Evolutionary conservation across 78 protist genomes (phyloP).

Genomic region (Salpingoeca rosetta): DNA sequence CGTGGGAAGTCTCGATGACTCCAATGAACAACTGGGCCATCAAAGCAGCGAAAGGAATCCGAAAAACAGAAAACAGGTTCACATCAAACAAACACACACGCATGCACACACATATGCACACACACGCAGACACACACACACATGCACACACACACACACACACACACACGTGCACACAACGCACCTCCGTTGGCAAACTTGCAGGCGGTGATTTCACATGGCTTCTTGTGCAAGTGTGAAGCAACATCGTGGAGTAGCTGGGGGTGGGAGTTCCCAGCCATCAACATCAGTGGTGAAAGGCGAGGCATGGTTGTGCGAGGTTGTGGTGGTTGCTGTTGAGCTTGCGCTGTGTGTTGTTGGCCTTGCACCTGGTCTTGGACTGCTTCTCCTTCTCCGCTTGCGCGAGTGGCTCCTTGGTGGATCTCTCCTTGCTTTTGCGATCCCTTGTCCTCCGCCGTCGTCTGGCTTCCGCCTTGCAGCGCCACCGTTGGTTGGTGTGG

Average conservation of each 20-base stretch:
- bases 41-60: not conserved
- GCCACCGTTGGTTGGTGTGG: too few species aligned
- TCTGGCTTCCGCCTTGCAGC: too few species aligned
- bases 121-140: too few species aligned
- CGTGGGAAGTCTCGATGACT: too few species aligned
- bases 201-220: constrained; percentile 41
- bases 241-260: constrained; percentile 34
- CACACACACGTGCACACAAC: not conserved
- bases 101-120: too few species aligned
- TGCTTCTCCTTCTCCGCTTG: too few species aligned
- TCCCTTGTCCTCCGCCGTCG: too few species aligned
- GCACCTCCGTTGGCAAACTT: constrained; percentile 42
- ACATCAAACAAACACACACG: too few species aligned
- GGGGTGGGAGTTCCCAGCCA: constrained; percentile 52
- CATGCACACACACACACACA: not conserved
- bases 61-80: not conserved
- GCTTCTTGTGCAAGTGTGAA: constrained; percentile 25
- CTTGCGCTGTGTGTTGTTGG: not conserved
- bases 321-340: not conserved
- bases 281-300: constrained; percentile 37
- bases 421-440: too few species aligned
- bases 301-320: not conserved
- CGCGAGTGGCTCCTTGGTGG: too few species aligned
- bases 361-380: not conserved
- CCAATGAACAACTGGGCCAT: not conserved